Evolutionary conservation across 768 basidiomycete genomes (phyloP).

Genomic region (Lentinula raphanica): DNA sequence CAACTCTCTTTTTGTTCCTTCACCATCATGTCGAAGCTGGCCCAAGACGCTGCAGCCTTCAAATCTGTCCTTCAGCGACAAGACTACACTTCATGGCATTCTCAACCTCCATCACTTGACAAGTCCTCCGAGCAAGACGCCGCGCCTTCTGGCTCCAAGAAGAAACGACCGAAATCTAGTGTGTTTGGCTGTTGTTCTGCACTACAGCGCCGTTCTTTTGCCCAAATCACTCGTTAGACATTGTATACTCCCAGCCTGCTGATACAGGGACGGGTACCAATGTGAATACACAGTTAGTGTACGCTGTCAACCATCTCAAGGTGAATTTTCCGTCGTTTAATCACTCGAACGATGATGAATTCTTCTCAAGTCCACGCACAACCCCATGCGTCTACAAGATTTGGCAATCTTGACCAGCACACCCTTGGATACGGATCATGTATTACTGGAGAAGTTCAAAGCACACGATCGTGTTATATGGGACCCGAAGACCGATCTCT

Average conservation of each 20-base stretch:
- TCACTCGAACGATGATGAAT: slow-evolving; percentile 7
- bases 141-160: slow-evolving; percentile 34
- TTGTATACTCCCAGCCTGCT: slow-evolving; percentile 85
- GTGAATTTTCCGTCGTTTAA: slow-evolving; percentile 31
- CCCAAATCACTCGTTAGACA: slow-evolving; percentile 34
- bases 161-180: slow-evolving; percentile 66
- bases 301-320: slow-evolving; percentile 79
- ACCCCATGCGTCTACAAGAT: slow-evolving; percentile 85
- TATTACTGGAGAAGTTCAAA: slow-evolving; percentile 76
- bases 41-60: slow-evolving; percentile 69
- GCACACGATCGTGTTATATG: slow-evolving; percentile 74
- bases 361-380: slow-evolving; percentile 50
- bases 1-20: background rate
- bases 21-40: slow-evolving; percentile 57
- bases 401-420: slow-evolving; percentile 77
- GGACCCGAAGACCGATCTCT: slow-evolving; percentile 81
- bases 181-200: slow-evolving; percentile 18
- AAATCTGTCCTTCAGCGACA: slow-evolving; percentile 59
- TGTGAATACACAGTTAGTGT: slow-evolving; percentile 83
- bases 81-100: slow-evolving; percentile 74
- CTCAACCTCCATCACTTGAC: slow-evolving; percentile 42
- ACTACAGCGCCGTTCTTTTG: background rate
- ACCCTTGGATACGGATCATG: slow-evolving; percentile 64
- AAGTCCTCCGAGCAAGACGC: slow-evolving; percentile 15
- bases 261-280: slow-evolving; percentile 78